phyloP scores from a whole-genome alignment of 495 filamentous ascomycete species.

The Xylaria nigripes region DNA sequence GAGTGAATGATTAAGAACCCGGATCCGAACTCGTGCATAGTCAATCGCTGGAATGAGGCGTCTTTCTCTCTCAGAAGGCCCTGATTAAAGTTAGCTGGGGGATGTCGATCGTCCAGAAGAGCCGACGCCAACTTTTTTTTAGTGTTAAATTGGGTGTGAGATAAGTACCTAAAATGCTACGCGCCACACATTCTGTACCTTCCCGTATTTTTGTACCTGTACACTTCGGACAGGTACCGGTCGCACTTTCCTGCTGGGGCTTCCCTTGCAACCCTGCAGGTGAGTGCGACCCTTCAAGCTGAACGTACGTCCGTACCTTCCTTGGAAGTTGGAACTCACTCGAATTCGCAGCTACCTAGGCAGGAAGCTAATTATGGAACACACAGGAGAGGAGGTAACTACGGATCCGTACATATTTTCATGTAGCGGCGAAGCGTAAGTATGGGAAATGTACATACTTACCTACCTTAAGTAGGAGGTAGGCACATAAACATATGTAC shows the following conservation, averaged over 20 bases:
- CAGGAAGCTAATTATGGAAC: too few species aligned
- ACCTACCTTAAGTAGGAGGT: too few species aligned
- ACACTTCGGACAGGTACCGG: not conserved
- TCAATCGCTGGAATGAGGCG: not conserved
- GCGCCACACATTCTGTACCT: too few species aligned
- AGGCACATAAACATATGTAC: too few species aligned
- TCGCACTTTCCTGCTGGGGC: not conserved
- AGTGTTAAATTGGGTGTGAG: not conserved
- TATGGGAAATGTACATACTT: too few species aligned
- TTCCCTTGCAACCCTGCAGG: not conserved
- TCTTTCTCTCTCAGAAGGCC: not conserved
- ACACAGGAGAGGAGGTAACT: too few species aligned
- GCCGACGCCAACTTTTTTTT: not conserved
- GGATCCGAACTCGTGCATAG: not conserved
- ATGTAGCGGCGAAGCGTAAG: too few species aligned
- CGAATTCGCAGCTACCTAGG: too few species aligned
- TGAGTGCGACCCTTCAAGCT: not conserved
- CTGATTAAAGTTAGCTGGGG: not conserved
- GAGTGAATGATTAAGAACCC: constrained; percentile 5
- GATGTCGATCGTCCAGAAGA: not conserved
- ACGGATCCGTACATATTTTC: too few species aligned
- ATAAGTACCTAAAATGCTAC: not conserved
- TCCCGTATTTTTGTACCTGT: too few species aligned
- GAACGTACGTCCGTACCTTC: not conserved
- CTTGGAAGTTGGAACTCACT: not conserved